phyloP scores from a whole-genome alignment of 805 yeast genomes.

The Kodamaea lidongshanica region DNA sequence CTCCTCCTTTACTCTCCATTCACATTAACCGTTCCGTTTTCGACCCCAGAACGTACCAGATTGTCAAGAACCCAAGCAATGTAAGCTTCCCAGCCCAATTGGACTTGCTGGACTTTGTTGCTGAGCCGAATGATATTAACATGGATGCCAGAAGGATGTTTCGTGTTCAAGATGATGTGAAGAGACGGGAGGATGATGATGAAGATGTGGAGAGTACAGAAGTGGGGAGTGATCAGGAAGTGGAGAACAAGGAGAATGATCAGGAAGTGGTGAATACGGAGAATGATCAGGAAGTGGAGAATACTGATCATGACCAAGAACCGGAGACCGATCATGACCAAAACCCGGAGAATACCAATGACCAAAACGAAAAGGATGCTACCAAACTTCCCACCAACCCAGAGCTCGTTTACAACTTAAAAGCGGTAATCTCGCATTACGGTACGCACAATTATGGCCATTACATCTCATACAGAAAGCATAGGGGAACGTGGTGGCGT shows the following conservation, averaged over 20 bases:
- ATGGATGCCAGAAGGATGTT: constrained; percentile 75
- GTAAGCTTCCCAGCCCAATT: constrained; percentile 70
- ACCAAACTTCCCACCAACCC: constrained; percentile 23
- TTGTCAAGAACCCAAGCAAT: constrained; percentile 75
- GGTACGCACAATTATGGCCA: constrained; percentile 99
- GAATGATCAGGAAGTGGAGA: constrained; percentile 1
- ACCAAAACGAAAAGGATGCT: constrained; percentile 6
- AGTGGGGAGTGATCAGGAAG: not conserved
- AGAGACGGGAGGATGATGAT: constrained; percentile 1
- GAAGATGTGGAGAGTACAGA: constrained; percentile 1
- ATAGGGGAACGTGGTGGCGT: constrained; percentile 90
- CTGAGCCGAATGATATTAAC: constrained; percentile 62
- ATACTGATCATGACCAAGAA: not conserved
- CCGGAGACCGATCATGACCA: constrained; percentile 10
- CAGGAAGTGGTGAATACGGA: constrained; percentile 2
- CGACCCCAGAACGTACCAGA: constrained; percentile 77
- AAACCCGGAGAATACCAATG: constrained; percentile 2
- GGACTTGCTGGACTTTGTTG: constrained; percentile 64
- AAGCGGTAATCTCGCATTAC: constrained; percentile 85
- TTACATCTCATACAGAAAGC: constrained; percentile 79
- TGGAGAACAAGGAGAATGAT: not conserved
- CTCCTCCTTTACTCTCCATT: constrained; percentile 75
- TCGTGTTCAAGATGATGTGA: constrained; percentile 53
- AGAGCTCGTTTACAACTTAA: constrained; percentile 58
- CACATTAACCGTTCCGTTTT: constrained; percentile 93